phyloP scores from a whole-genome alignment of 2,329 filamentous ascomycete genomes.

The Ophiostoma sp. region DNA sequence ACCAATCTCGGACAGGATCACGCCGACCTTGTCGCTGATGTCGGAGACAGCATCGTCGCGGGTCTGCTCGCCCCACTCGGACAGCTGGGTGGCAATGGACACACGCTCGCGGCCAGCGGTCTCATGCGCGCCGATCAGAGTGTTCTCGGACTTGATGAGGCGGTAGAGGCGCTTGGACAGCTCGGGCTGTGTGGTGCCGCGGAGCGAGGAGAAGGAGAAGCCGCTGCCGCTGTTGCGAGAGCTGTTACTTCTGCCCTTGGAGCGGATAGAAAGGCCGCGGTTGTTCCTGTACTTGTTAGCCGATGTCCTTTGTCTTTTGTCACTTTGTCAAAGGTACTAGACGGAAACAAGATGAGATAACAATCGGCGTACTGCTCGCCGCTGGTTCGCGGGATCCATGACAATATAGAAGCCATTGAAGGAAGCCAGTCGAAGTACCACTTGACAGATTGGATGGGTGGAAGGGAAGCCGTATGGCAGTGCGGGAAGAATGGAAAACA shows the following conservation, averaged over 20 bases:
- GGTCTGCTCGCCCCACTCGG: constrained; percentile 93
- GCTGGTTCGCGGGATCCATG: constrained; percentile 25
- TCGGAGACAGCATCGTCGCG: constrained; percentile 82
- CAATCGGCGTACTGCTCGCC: constrained; percentile 23
- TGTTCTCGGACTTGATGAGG: constrained; percentile 93
- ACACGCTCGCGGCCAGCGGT: constrained; percentile 76
- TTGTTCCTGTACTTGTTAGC: constrained; percentile 54
- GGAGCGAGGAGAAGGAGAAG: constrained; percentile 82
- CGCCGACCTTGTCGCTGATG: constrained; percentile 91
- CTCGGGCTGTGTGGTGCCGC: constrained; percentile 78
- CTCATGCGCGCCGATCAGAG: constrained; percentile 78
- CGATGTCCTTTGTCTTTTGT: too few relatives aligned
- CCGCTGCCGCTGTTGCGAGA: constrained; percentile 41
- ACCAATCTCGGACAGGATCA: constrained; percentile 84
- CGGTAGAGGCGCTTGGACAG: constrained; percentile 82
- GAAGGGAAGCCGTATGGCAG: neutral
- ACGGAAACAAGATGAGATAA: neutral
- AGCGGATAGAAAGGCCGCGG: constrained; percentile 68
- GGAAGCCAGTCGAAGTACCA: neutral
- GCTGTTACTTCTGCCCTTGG: constrained; percentile 45
- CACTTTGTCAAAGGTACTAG: too few relatives aligned
- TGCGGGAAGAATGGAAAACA: neutral
- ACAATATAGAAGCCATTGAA: constrained; percentile 16
- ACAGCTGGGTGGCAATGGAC: constrained; percentile 81
- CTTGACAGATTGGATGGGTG: neutral